Conservation (phyloP, 805 yeast genomes). For the Teunomyces aglyptinius region DNA sequence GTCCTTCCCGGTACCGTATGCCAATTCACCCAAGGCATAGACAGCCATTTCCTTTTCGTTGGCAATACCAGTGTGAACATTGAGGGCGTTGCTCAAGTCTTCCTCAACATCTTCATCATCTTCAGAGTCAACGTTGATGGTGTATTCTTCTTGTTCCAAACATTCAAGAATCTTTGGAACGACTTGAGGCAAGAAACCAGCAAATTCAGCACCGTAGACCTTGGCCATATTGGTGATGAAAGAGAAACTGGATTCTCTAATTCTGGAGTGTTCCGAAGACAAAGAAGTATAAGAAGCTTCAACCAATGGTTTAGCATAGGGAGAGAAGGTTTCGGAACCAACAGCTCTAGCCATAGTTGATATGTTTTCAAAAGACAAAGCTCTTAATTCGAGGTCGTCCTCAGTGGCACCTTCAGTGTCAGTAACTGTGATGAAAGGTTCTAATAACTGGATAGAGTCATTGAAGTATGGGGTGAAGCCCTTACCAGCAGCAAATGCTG, state of each 20-base stretch:
- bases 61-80: slow-evolving; percentile 92
- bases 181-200: slow-evolving; percentile 77
- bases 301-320: slow-evolving; percentile 83
- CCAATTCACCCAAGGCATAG: slow-evolving; percentile 84
- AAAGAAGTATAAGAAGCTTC: slow-evolving; percentile 83
- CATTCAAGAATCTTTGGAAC: slow-evolving; percentile 83
- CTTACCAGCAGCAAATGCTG: slow-evolving; percentile 93
- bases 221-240: slow-evolving; percentile 92
- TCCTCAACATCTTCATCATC: slow-evolving; percentile 54
- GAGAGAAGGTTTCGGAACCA: slow-evolving; percentile 83
- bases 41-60: slow-evolving; percentile 96
- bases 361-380: slow-evolving; percentile 87
- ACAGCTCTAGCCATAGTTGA: slow-evolving; percentile 97
- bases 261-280: slow-evolving; percentile 72
- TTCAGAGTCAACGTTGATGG: slow-evolving; percentile 57
- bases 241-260: slow-evolving; percentile 93
- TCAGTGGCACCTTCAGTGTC: slow-evolving; percentile 76
- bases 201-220: slow-evolving; percentile 88
- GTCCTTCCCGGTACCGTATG: slow-evolving; percentile 77
- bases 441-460: slow-evolving; percentile 74
- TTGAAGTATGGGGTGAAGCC: slow-evolving; percentile 83
- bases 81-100: slow-evolving; percentile 67
- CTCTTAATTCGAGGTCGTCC: slow-evolving; percentile 88
- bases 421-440: slow-evolving; percentile 73
- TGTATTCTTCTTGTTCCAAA: slow-evolving; percentile 83